These are phyloP conservation scores for Asterophora lycoperdoides DNA, from an alignment of 768 basidiomycete species.

Conservation along the genomic window DNA sequence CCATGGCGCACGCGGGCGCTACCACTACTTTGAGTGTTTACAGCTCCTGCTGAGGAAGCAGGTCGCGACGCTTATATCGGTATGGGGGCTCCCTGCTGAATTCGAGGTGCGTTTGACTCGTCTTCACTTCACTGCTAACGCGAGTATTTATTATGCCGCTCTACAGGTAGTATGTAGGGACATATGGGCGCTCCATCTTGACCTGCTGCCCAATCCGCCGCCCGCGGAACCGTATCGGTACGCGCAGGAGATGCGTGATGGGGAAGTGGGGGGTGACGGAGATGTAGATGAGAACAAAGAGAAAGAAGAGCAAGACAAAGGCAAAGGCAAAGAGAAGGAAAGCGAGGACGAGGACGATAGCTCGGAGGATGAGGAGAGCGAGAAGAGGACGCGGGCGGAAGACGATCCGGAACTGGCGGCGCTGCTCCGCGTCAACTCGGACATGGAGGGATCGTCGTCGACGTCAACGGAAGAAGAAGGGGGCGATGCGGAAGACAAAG, in stretches of 20 bases:
- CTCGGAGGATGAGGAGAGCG: slow-evolving; percentile 4
- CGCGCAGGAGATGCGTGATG: slow-evolving; percentile 28
- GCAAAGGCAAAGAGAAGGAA: neutral
- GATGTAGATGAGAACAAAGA: neutral
- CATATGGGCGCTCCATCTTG: slow-evolving; percentile 75
- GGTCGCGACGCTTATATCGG: slow-evolving; percentile 47
- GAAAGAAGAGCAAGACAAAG: neutral
- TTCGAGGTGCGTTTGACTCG: slow-evolving; percentile 56
- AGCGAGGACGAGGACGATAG: slow-evolving; percentile 16
- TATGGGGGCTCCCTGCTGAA: slow-evolving; percentile 74
- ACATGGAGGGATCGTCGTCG: slow-evolving; percentile 33
- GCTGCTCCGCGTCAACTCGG: slow-evolving; percentile 41
- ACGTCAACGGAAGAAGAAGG: slow-evolving; percentile 31
- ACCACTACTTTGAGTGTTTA: slow-evolving; percentile 78
- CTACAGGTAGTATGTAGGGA: slow-evolving; percentile 68
- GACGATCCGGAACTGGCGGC: slow-evolving; percentile 40
- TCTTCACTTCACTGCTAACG: too few relatives aligned
- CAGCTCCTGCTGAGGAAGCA: slow-evolving; percentile 82
- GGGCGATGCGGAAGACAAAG: slow-evolving; percentile 13
- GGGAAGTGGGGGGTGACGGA: slow-evolving; percentile 1
- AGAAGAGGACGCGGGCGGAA: slow-evolving; percentile 14
- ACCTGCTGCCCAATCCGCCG: slow-evolving; percentile 53
- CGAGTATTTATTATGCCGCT: neutral
- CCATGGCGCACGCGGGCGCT: slow-evolving; percentile 74
- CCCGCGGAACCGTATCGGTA: slow-evolving; percentile 56